These are phyloP conservation scores for Cladosporium sp. DNA, from an alignment of 2,329 filamentous ascomycete species.

Conservation along the genomic window DNA sequence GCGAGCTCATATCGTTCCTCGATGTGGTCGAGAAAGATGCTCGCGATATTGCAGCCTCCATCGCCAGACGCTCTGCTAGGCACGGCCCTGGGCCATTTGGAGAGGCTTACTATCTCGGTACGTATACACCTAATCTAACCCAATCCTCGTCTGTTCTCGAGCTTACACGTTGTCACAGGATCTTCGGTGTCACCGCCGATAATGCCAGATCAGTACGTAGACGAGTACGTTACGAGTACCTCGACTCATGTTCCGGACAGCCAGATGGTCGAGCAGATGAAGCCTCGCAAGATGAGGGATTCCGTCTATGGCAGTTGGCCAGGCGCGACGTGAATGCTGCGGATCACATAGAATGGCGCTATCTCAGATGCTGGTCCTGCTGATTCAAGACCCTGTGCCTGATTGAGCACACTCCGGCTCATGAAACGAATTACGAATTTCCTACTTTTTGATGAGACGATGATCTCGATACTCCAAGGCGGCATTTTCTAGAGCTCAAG, in stretches of 20 bases:
- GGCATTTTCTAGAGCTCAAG: neutral
- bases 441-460: neutral
- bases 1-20: slow-evolving; percentile 2
- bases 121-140: neutral
- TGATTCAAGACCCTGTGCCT: neutral
- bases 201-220: neutral
- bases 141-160: neutral
- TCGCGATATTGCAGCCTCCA: neutral
- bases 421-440: neutral
- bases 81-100: neutral
- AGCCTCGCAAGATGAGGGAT: neutral
- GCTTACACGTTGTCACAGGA: neutral
- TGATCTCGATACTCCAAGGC: neutral
- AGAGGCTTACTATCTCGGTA: neutral
- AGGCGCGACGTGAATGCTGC: neutral
- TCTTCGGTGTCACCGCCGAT: neutral
- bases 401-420: neutral
- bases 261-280: neutral
- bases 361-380: neutral
- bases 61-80: neutral
- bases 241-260: neutral
- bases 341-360: neutral
- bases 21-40: neutral
- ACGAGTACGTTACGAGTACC: neutral
- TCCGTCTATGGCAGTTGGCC: neutral